Evolutionary conservation across 192 early-diverging fungal genomes (phyloP).

Genomic region (Coemansia sp.): DNA sequence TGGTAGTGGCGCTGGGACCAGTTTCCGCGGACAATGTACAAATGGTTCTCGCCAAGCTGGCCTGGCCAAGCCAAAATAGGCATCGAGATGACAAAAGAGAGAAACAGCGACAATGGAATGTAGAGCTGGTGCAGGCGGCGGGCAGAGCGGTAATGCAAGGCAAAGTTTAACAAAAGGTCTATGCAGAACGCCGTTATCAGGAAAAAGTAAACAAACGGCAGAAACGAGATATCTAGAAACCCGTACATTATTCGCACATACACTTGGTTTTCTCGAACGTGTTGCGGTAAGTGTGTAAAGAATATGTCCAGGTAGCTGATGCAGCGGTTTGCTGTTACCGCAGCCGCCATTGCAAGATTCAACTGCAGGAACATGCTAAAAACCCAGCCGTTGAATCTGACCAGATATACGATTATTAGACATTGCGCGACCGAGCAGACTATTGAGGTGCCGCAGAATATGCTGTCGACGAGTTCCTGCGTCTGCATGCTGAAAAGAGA

Average conservation of each 20-base stretch:
- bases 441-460: constrained; percentile 51
- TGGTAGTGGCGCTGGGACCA: constrained; percentile 52
- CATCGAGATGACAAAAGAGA: constrained; percentile 38
- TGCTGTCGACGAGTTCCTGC: constrained; percentile 43
- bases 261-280: constrained; percentile 32
- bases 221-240: constrained; percentile 52
- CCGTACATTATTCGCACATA: constrained; percentile 55
- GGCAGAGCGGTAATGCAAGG: constrained; percentile 45
- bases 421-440: constrained; percentile 42
- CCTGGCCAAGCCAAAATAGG: constrained; percentile 52
- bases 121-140: constrained; percentile 45
- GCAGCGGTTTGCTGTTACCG: constrained; percentile 42
- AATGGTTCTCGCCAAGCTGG: constrained; percentile 35
- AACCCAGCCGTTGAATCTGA: constrained; percentile 49
- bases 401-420: constrained; percentile 41
- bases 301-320: constrained; percentile 56
- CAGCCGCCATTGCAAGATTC: constrained; percentile 50
- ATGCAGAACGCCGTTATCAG: constrained; percentile 54
- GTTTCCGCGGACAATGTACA: constrained; percentile 53
- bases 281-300: constrained; percentile 27
- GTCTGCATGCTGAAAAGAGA: constrained; percentile 34
- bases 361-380: constrained; percentile 54
- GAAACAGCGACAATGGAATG: constrained; percentile 35
- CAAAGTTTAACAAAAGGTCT: constrained; percentile 54
- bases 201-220: constrained; percentile 54